phyloP scores from a whole-genome alignment of 176 grass and related monocot species.

The Saccharum officinarum region DNA sequence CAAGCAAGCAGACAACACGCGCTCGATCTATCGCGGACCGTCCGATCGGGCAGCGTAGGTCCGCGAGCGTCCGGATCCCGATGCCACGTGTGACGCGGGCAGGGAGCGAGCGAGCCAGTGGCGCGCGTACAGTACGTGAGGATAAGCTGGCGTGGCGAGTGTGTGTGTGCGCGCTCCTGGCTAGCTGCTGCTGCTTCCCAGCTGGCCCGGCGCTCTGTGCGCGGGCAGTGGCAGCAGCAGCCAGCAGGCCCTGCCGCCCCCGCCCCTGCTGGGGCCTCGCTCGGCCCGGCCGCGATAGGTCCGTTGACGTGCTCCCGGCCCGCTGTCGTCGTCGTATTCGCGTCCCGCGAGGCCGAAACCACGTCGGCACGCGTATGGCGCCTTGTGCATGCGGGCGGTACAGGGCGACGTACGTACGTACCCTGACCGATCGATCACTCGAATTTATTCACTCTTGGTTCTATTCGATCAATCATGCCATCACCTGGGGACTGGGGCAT shows the following conservation, averaged over 20 bases:
- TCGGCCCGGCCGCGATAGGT: slow-evolving; percentile 9
- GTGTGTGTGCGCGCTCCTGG: too few relatives aligned
- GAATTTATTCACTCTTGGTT: neutral
- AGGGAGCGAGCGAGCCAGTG: too few relatives aligned
- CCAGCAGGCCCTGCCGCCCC: neutral
- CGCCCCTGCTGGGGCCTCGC: neutral
- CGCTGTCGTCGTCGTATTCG: slow-evolving; percentile 5
- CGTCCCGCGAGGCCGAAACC: neutral
- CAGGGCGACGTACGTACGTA: neutral
- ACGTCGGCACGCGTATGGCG: slow-evolving; percentile 24
- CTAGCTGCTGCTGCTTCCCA: neutral
- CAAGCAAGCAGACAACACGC: neutral
- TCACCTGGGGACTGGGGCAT: neutral
- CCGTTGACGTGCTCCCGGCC: slow-evolving; percentile 20
- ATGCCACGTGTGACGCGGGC: neutral
- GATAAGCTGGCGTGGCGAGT: neutral
- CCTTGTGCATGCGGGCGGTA: neutral
- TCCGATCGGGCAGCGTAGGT: neutral
- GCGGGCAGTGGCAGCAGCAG: neutral
- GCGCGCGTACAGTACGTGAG: neutral
- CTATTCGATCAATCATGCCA: slow-evolving; percentile 37
- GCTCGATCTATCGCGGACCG: neutral
- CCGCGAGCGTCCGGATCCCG: neutral
- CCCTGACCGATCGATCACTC: neutral
- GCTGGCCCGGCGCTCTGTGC: slow-evolving; percentile 15